Base-by-base conservation (phyloP, 2,329 filamentous ascomycete species). In the Hymenoscyphus fraxineus region DNA sequence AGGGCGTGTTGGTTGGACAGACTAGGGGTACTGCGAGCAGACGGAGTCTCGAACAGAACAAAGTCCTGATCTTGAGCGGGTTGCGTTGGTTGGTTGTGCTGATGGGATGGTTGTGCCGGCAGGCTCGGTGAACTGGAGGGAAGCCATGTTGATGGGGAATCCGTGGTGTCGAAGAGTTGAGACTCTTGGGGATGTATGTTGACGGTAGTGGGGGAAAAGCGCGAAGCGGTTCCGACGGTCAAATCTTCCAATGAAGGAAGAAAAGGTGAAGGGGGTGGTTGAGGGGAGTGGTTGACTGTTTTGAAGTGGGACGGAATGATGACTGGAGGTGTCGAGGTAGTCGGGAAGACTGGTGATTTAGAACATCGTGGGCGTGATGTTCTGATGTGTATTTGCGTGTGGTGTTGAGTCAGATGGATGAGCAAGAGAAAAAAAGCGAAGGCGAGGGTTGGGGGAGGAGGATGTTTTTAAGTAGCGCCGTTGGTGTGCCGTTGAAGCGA, bases 61-160 rank as follows among this genome's bases (percentile, higher is more conserved):
- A 93, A 93, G 87, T 93, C 90, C 82, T 88, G 83, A 75, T 68
- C 68, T 59, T 66, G 60, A 40, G 44, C 22, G 55, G 64, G 67
- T 62, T 67, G 64, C 27, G 27, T 3, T 51, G 68, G 70, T 62
- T 56, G 60, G 10, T 78, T 80, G 77, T 79, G 80, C 77, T 85
- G 79, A 71, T 81, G 84, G 80, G 82, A 82, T 80, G 84, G 77
- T 80, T 79, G 73, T 81, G 84, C 86, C 86, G 85, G 85, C 84
- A 81, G 83, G 83, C 80, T 84, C 77, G 81, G 74, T 75, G 82
- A 81, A 81, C 81, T 86, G 81, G 87, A 87, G 84, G 88, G 85
- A 87, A 84, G 89, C 90, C 90, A 93, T 93, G 84, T 74, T 92
- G 87, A 86, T 77, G 79, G 77, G 78, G 87, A 85, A 91, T 90